Conservation (phyloP, 805 yeast species). For the Groenewaldozyma tartarivorans region DNA sequence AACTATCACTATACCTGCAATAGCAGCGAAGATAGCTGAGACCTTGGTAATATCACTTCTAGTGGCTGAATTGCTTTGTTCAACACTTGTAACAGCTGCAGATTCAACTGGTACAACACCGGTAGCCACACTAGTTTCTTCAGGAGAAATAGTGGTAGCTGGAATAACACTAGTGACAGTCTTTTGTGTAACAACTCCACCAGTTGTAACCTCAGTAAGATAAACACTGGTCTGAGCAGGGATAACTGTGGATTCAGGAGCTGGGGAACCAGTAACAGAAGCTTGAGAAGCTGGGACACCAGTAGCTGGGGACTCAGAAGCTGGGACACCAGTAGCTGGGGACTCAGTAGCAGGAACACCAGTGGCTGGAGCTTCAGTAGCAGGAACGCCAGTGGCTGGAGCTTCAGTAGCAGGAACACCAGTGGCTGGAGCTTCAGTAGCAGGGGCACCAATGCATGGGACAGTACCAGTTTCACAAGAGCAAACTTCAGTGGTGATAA, state of each 20-base stretch:
- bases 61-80: not conserved
- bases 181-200: constrained; percentile 1
- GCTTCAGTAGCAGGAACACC: constrained; percentile 6
- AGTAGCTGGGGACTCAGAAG: constrained; percentile 1
- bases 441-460: not conserved
- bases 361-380: constrained; percentile 2
- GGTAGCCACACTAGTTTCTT: not conserved
- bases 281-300: constrained; percentile 8
- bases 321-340: constrained; percentile 12
- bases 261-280: constrained; percentile 10
- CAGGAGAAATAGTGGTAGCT: not conserved
- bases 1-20: not conserved
- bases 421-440: constrained; percentile 6
- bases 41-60: not conserved
- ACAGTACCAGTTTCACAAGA: constrained; percentile 1
- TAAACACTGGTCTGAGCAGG: constrained; percentile 1
- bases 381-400: constrained; percentile 5
- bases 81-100: not conserved
- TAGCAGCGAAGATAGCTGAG: not conserved
- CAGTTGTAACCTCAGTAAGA: constrained; percentile 5
- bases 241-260: constrained; percentile 1
- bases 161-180: not conserved
- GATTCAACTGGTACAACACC: not conserved
- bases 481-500: not conserved
- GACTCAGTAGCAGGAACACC: constrained; percentile 3